Conservation (phyloP, 371 early-diverging fungal species). For the Nematocida sp. region DNA sequence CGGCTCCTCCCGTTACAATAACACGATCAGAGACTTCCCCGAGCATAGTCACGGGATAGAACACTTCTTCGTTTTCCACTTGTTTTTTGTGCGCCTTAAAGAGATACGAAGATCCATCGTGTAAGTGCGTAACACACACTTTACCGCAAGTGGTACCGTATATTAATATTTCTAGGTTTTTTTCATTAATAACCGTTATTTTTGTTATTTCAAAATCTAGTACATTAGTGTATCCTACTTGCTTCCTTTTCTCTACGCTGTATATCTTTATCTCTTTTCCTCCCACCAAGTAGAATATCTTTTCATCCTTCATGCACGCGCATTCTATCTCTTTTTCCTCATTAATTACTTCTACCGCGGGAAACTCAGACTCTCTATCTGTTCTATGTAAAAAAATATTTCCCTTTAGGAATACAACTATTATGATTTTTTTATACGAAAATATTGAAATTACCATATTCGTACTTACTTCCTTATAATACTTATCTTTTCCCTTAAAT, state of each 20-base stretch:
- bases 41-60: constrained; percentile 45
- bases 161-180: background rate
- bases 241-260: background rate
- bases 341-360: background rate
- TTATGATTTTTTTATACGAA: background rate
- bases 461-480: background rate
- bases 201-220: constrained; percentile 6
- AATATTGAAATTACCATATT: constrained; percentile 10
- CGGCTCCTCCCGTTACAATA: constrained; percentile 33
- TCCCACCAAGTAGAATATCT: constrained; percentile 3
- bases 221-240: no score
- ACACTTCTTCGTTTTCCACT: constrained; percentile 17
- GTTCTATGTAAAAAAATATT: constrained; percentile 7
- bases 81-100: constrained; percentile 47
- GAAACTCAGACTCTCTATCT: no score
- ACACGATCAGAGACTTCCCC: background rate
- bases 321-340: background rate
- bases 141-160: constrained; percentile 33
- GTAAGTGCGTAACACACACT: constrained; percentile 22
- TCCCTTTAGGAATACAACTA: constrained; percentile 1
- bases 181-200: background rate
- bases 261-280: background rate
- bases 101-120: constrained; percentile 8
- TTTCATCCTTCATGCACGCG: background rate
- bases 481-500: background rate